These are phyloP conservation scores for Candida tetrigidarum DNA, from an alignment of 1,139 yeast genomes.

Conservation along the genomic window DNA sequence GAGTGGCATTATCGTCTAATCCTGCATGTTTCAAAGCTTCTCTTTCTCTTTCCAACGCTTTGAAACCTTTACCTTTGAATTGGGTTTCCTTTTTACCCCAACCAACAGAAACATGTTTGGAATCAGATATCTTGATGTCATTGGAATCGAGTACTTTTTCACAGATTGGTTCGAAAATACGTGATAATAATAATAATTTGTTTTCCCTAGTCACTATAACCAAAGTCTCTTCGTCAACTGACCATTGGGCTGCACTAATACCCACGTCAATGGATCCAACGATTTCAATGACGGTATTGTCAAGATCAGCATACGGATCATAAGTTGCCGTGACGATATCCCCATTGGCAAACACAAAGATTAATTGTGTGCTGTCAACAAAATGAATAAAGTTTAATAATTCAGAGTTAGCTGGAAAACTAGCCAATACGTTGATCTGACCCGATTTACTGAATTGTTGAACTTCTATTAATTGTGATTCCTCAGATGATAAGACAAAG, in stretches of 20 bases:
- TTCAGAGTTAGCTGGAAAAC: constrained; percentile 47
- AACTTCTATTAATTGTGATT: constrained; percentile 55
- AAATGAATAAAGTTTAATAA: constrained; percentile 63
- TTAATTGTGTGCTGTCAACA: constrained; percentile 63
- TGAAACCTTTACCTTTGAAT: constrained; percentile 92
- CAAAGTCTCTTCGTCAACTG: constrained; percentile 88
- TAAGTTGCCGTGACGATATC: constrained; percentile 73
- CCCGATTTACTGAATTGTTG: constrained; percentile 65
- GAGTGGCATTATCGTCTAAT: constrained; percentile 53
- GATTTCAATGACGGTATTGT: constrained; percentile 63
- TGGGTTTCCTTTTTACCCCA: constrained; percentile 99
- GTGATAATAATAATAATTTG: constrained; percentile 68
- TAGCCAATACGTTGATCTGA: constrained; percentile 53
- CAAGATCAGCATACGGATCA: constrained; percentile 52
- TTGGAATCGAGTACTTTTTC: constrained; percentile 62
- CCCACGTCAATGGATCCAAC: constrained; percentile 88
- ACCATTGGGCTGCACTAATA: constrained; percentile 78
- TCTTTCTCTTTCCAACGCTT: constrained; percentile 71
- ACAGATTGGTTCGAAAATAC: constrained; percentile 78
- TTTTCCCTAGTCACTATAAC: constrained; percentile 67
- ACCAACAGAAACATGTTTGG: constrained; percentile 94
- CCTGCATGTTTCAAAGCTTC: constrained; percentile 70
- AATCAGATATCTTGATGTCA: constrained; percentile 63
- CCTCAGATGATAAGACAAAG: constrained; percentile 64
- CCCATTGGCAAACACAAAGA: constrained; percentile 66